A percentile compares a stretch with the other conserved stretches of the same genome.
Evolutionary conservation across 768 basidiomycete genomes (phyloP).

Genomic region (Amanita polypyramis): DNA sequence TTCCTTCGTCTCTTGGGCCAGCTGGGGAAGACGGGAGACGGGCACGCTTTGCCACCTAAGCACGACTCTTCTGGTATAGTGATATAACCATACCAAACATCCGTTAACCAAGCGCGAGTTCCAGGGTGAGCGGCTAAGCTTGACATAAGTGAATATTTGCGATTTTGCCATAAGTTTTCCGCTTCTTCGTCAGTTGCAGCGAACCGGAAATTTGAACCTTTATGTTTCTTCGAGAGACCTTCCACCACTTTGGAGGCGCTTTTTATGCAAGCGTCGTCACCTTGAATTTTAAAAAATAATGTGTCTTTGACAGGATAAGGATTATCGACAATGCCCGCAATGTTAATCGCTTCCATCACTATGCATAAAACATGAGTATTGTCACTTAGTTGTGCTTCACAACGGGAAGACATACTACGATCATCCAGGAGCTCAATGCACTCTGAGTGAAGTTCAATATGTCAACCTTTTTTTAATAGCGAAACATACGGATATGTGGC

Average conservation of each 20-base stretch:
- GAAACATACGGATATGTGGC: slow-evolving; percentile 56
- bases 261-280: slow-evolving; percentile 47
- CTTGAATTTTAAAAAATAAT: slow-evolving; percentile 90
- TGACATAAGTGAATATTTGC: slow-evolving; percentile 76
- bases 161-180: slow-evolving; percentile 69
- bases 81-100: slow-evolving; percentile 57
- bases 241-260: slow-evolving; percentile 50
- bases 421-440: slow-evolving; percentile 86
- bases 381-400: no score
- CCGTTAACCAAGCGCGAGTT: slow-evolving; percentile 72
- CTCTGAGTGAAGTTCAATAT: slow-evolving; percentile 31
- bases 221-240: slow-evolving; percentile 54
- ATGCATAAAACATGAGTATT: neutral
- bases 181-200: slow-evolving; percentile 70
- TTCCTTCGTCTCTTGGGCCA: slow-evolving; percentile 70
- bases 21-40: slow-evolving; percentile 55
- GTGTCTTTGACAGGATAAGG: slow-evolving; percentile 67
- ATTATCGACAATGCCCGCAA: slow-evolving; percentile 45
- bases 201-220: slow-evolving; percentile 59
- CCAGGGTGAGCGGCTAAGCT: slow-evolving; percentile 57
- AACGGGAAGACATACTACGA: slow-evolving; percentile 28
- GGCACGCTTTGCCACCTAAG: slow-evolving; percentile 39
- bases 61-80: neutral
- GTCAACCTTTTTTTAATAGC: neutral
- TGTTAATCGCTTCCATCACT: slow-evolving; percentile 77